phyloP scores from a whole-genome alignment of 495 filamentous ascomycete genomes.

The Daldinia bambusicola region DNA sequence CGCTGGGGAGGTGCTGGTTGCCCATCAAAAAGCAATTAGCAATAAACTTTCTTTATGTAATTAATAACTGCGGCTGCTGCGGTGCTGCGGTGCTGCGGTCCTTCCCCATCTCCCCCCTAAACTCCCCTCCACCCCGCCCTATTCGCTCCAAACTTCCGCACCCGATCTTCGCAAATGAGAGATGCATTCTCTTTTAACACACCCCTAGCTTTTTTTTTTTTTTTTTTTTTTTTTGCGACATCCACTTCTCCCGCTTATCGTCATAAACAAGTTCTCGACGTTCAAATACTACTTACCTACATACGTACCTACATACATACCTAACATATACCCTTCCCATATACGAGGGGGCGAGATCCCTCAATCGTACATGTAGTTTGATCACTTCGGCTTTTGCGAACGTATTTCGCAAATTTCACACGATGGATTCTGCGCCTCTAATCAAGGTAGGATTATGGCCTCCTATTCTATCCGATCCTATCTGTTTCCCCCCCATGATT shows the following conservation, averaged over 20 bases:
- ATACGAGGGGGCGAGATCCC: conserved; percentile 9
- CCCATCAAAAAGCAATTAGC: neutral
- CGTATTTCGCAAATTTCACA: conserved; percentile 8
- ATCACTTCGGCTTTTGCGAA: conserved; percentile 3
- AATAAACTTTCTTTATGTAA: conserved; percentile 18
- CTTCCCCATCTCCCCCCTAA: conserved; percentile 6
- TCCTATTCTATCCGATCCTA: conserved; percentile 1
- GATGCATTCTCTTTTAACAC: conserved; percentile 15
- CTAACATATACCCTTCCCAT: neutral
- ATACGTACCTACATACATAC: neutral
- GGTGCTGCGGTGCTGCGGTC: neutral
- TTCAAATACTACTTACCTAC: neutral
- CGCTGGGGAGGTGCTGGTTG: neutral
- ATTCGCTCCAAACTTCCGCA: conserved; percentile 5
- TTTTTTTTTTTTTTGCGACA: conserved; percentile 4
- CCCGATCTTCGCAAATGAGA: conserved; percentile 13
- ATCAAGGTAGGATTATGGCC: conserved; percentile 51
- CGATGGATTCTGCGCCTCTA: conserved; percentile 58
- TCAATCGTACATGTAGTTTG: conserved; percentile 3
- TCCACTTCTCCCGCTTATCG: conserved; percentile 19
- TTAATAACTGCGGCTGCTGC: conserved; percentile 11
- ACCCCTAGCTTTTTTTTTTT: conserved; percentile 32
- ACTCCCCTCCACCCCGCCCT: conserved; percentile 18
- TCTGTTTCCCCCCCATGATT: conserved; percentile 1
- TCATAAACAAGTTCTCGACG: conserved; percentile 11